A percentile compares a stretch with the other conserved stretches of the same genome.
Conservation (phyloP, 1,284 basidiomycete genomes). For the Waitea zeae region DNA sequence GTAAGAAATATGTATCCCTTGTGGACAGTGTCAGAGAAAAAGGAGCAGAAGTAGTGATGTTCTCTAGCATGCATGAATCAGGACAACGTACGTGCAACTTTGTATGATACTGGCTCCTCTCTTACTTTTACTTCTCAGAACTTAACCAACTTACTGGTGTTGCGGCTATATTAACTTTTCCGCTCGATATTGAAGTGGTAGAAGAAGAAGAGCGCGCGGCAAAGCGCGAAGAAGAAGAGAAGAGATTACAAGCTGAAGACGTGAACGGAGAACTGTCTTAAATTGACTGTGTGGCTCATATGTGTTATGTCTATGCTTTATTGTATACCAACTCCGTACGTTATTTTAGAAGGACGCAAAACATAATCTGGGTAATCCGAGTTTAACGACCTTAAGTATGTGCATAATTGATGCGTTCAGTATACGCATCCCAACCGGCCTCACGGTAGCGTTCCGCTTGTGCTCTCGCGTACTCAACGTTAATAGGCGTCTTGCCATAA, state of each 20-base stretch:
- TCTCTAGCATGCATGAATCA: constrained; percentile 98
- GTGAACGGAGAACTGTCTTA: constrained; percentile 14
- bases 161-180: constrained; percentile 92
- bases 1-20: constrained; percentile 77
- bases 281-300: no score
- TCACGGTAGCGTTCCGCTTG: constrained; percentile 74
- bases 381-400: no score
- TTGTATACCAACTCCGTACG: no score
- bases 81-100: constrained; percentile 62
- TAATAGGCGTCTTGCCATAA: constrained; percentile 56
- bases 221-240: constrained; percentile 27
- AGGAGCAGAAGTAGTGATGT: constrained; percentile 89
- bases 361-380: no score
- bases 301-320: no score
- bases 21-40: constrained; percentile 82
- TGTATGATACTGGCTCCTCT: constrained; percentile 1
- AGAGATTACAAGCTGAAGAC: no score
- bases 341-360: no score
- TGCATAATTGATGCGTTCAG: constrained; percentile 24
- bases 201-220: constrained; percentile 70
- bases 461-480: constrained; percentile 37
- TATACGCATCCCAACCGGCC: constrained; percentile 89
- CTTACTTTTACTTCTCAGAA: constrained; percentile 29
- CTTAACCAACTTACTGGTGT: constrained; percentile 91
- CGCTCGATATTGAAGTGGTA: constrained; percentile 87